Evolutionary conservation across 2,329 filamentous ascomycete genomes (phyloP).

Genomic region (Setomelanomma holmii): DNA sequence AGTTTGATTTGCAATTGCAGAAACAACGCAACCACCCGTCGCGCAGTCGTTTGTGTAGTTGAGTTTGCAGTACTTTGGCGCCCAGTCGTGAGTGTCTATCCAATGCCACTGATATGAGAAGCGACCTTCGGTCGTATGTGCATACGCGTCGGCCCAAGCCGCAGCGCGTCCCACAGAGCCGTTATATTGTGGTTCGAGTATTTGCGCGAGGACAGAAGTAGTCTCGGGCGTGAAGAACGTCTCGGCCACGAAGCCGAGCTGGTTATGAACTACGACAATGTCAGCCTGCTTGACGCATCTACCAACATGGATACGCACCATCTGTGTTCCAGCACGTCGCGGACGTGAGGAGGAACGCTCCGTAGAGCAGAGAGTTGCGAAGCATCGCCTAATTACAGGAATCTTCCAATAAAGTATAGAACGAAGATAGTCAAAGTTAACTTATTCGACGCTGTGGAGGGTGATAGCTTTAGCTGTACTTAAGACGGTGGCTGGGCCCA

Average conservation of each 20-base stretch:
- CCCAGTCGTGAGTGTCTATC: conserved; percentile 48
- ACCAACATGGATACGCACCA: too few relatives aligned
- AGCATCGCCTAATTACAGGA: background rate
- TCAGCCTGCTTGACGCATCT: too few relatives aligned
- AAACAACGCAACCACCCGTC: conserved; percentile 50
- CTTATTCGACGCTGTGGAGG: too few relatives aligned
- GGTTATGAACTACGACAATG: conserved; percentile 47
- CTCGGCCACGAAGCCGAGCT: conserved; percentile 51
- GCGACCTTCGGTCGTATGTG: conserved; percentile 48
- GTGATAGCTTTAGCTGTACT: too few relatives aligned
- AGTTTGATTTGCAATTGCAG: conserved; percentile 53
- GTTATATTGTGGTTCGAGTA: conserved; percentile 51
- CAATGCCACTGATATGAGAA: conserved; percentile 54
- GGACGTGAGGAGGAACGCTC: conserved; percentile 18
- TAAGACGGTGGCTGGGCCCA: too few relatives aligned
- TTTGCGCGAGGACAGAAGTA: conserved; percentile 36
- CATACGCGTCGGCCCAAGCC: conserved; percentile 51
- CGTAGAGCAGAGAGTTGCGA: background rate
- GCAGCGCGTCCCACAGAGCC: conserved; percentile 49
- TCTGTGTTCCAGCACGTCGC: conserved; percentile 42
- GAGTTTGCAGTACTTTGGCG: conserved; percentile 43
- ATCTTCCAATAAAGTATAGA: background rate
- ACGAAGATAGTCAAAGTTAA: too few relatives aligned
- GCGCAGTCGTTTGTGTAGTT: conserved; percentile 49
- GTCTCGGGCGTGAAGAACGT: conserved; percentile 45